Base-by-base conservation (phyloP, 1,284 basidiomycete species). In the Fomitopsis betulina region DNA sequence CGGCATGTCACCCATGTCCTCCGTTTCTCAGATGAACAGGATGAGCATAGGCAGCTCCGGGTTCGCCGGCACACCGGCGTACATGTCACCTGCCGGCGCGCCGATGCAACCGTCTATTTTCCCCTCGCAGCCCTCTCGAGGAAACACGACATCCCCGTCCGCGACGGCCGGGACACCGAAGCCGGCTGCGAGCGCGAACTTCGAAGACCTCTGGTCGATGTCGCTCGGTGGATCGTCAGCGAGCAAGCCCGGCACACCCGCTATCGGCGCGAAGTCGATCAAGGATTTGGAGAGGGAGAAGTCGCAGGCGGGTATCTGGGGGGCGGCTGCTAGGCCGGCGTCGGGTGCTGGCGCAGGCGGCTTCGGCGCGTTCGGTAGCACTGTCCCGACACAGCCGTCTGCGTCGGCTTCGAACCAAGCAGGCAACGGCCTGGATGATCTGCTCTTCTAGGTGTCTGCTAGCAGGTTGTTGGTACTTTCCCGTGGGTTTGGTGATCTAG, bases 151-250 rank as follows among this genome's bases (percentile, higher is more conserved):
- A 1, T 62, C 68, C 0, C 62, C 69, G 9, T 58, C 33, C 32
- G 12, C 70, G 1, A 40, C 66, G 6, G 58, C 63, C 17, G 55
- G 62, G 9, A 55, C 65, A 8, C 64, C 70, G 54, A 69, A 61
- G 54, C 69, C 66, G 45, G 59, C 70, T 53, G 63, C 77, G 62
- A 66, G 69, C 65, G 69, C 78, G 65, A 80, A 79, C 67, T 98
- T 98, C 68, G 96, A 96, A 65, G 95, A 98, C 70, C 74, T 98
- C 60, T 98, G 93, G 92, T 84, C 84, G 19, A 81, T 94, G 76
- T 93, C 91, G 1, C 81, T 96, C 21, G 89, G 89, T 35, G 70
- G 76, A n/a, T 10, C 63, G 5, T 32, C 61, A 5, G 43, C 56
- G 21, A 67, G 72, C 42, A 61, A 73, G 9, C 60, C 61, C 37